A percentile compares a stretch with the other conserved stretches of the same genome.
Conservation (phyloP, 2,329 filamentous ascomycete species). For the Alternaria infectoria region DNA sequence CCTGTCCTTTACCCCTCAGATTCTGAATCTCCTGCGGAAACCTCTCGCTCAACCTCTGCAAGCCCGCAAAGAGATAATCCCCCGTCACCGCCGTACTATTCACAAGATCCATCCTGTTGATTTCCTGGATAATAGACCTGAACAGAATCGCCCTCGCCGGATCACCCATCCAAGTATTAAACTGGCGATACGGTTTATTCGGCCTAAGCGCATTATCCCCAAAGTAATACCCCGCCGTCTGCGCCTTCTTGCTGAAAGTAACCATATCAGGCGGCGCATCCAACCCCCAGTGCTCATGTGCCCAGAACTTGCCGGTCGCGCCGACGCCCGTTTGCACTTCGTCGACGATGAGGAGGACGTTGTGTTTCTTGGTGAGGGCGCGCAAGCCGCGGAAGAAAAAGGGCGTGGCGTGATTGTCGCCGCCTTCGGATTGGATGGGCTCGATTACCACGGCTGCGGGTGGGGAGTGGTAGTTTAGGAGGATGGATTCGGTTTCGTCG, state of each 20-base stretch:
- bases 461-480: constrained; percentile 78
- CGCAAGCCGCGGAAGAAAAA: constrained; percentile 86
- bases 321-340: constrained; percentile 94
- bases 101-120: constrained; percentile 78
- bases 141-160: constrained; percentile 84
- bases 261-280: constrained; percentile 85
- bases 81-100: constrained; percentile 78
- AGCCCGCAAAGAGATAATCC: constrained; percentile 75
- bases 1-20: constrained; percentile 84
- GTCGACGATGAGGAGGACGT: constrained; percentile 86
- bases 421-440: constrained; percentile 91
- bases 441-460: constrained; percentile 85
- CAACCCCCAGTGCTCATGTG: constrained; percentile 93
- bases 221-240: constrained; percentile 92
- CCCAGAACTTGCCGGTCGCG: constrained; percentile 94
- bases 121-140: constrained; percentile 83
- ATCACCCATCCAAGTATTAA: constrained; percentile 98
- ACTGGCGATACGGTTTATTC: constrained; percentile 93
- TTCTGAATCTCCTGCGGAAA: constrained; percentile 82
- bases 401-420: constrained; percentile 90
- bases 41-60: constrained; percentile 70
- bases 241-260: constrained; percentile 94
- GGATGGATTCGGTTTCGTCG: constrained; percentile 81
- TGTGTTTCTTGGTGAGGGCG: constrained; percentile 76
- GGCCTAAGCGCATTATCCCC: constrained; percentile 79